These are phyloP conservation scores for Fusarium stilboides DNA, from an alignment of 2,329 filamentous ascomycete species.

Conservation along the genomic window DNA sequence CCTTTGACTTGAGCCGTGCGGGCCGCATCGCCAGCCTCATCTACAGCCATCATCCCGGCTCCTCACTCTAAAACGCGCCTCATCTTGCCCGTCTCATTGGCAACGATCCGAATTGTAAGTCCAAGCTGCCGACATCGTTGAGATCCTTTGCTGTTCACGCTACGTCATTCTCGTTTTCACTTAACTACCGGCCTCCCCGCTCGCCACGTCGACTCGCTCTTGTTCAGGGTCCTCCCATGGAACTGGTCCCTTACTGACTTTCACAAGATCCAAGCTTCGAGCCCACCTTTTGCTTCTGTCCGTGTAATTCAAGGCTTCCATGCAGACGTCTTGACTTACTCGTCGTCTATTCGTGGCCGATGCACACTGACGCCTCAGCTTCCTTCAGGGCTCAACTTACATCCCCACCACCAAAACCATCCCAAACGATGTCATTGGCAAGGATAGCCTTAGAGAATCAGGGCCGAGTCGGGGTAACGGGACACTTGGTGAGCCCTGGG, in stretches of 20 bases:
- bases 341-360: slow-evolving; percentile 18
- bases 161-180: slow-evolving; percentile 43
- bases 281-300: slow-evolving; percentile 31
- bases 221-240: slow-evolving; percentile 48
- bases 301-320: slow-evolving; percentile 22
- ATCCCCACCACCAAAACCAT: slow-evolving; percentile 38
- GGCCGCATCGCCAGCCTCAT: slow-evolving; percentile 45
- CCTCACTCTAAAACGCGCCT: slow-evolving; percentile 21
- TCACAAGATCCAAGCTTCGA: slow-evolving; percentile 41
- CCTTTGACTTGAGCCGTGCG: slow-evolving; percentile 33
- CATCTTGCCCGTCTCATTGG: slow-evolving; percentile 39
- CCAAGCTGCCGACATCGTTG: slow-evolving; percentile 37
- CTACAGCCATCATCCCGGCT: slow-evolving; percentile 49
- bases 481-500: slow-evolving; percentile 21
- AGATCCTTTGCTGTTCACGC: slow-evolving; percentile 33
- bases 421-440: slow-evolving; percentile 46
- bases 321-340: slow-evolving; percentile 20
- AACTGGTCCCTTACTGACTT: slow-evolving; percentile 31
- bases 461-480: slow-evolving; percentile 36
- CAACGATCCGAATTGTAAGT: slow-evolving; percentile 37
- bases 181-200: slow-evolving; percentile 34
- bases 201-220: slow-evolving; percentile 43
- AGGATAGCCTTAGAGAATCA: slow-evolving; percentile 43
- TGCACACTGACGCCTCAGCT: slow-evolving; percentile 23
- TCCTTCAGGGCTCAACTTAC: slow-evolving; percentile 30